A percentile compares a stretch with the other conserved stretches of the same genome.
These are phyloP conservation scores for Hyparrhenia diplandra DNA, from an alignment of 176 grass and related monocot genomes.

Conservation along the genomic window DNA sequence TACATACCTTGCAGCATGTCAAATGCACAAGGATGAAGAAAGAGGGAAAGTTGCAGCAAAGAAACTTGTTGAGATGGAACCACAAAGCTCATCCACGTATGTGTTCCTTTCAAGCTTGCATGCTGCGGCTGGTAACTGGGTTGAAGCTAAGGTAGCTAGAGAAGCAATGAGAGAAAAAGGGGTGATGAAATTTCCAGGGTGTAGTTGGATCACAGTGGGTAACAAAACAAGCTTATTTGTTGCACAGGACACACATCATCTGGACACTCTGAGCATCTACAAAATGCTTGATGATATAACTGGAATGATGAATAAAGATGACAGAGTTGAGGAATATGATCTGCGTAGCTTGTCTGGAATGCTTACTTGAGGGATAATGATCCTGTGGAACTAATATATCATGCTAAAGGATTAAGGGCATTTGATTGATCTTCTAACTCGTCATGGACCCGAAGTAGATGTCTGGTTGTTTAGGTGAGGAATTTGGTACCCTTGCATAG, in stretches of 20 bases:
- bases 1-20: slow-evolving; percentile 56
- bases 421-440: slow-evolving; percentile 1
- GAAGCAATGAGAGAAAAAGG: slow-evolving; percentile 63
- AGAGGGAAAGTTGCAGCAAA: slow-evolving; percentile 50
- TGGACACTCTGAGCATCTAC: slow-evolving; percentile 35
- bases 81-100: slow-evolving; percentile 54
- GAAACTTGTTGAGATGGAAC: slow-evolving; percentile 56
- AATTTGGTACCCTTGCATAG: background rate
- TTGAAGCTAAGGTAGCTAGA: slow-evolving; percentile 45
- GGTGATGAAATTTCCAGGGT: slow-evolving; percentile 59
- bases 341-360: slow-evolving; percentile 18
- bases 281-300: slow-evolving; percentile 44
- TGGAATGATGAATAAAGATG: slow-evolving; percentile 49
- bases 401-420: background rate
- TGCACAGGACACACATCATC: slow-evolving; percentile 59
- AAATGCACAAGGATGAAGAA: slow-evolving; percentile 62
- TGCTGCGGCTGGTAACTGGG: slow-evolving; percentile 70
- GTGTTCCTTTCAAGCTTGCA: slow-evolving; percentile 59
- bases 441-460: background rate
- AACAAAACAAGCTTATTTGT: slow-evolving; percentile 51
- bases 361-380: slow-evolving; percentile 16
- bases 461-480: background rate
- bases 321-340: slow-evolving; percentile 24
- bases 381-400: background rate
- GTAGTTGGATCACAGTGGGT: slow-evolving; percentile 65